Conservation (phyloP, 148 eudicot species). For the Spergularia bocconei region DNA sequence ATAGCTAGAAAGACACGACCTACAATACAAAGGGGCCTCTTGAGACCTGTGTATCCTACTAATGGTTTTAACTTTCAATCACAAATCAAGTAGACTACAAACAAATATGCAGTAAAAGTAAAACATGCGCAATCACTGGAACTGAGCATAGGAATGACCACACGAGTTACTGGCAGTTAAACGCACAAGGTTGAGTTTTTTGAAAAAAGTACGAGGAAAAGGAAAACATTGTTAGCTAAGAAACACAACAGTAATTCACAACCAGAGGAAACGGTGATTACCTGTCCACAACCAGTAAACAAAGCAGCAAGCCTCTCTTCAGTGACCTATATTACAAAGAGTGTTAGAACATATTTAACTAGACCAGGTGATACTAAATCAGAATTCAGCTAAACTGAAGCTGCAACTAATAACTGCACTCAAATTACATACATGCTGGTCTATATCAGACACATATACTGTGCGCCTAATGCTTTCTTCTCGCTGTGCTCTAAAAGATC, state of each 20-base stretch:
- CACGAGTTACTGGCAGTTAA: too few species aligned
- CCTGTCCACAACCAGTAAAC: conserved; percentile 77
- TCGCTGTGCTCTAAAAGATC: conserved; percentile 73
- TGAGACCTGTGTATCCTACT: too few species aligned
- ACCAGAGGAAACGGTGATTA: conserved; percentile 28
- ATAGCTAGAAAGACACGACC: too few species aligned
- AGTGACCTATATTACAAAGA: conserved; percentile 53
- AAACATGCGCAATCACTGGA: too few species aligned
- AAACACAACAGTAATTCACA: not conserved
- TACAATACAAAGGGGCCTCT: too few species aligned
- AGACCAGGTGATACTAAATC: conserved; percentile 5
- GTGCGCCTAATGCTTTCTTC: conserved; percentile 90
- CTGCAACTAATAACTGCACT: not conserved
- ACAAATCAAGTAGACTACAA: too few species aligned
- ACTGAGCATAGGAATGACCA: too few species aligned
- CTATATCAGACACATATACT: conserved; percentile 88
- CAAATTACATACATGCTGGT: conserved; percentile 58
- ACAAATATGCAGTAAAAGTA: too few species aligned
- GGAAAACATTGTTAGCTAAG: not conserved
- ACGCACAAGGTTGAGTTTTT: too few species aligned
- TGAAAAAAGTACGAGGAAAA: not conserved
- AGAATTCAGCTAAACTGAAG: not conserved
- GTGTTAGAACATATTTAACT: conserved; percentile 12
- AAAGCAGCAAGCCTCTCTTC: conserved; percentile 90
- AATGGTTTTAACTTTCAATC: too few species aligned